Evolutionary conservation across 2,329 filamentous ascomycete genomes (phyloP), one percentile per base, ranked within the genome.

Genomic region (Elsinoe arachidis): DNA sequence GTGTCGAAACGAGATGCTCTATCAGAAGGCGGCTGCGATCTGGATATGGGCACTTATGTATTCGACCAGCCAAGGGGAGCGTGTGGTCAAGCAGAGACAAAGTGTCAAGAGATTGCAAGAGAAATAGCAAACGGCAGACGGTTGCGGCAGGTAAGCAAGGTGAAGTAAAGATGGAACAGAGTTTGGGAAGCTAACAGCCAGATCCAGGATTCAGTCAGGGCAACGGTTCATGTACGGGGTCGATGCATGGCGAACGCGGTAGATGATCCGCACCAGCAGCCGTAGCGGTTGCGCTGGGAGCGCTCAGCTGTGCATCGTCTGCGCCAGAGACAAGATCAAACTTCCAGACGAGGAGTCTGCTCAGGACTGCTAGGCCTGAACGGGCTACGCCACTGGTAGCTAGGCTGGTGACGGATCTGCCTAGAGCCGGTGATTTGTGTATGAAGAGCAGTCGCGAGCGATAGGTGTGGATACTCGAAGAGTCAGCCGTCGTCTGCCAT

Each of bases 1-100:
- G 26, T 56, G 39, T 56, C 54, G 54, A 56, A 56, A 56, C 54
- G 54, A 46, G 21, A 23, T 56, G 54, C 54, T 35, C 12, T 38
- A 38, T 7, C 10, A 34, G 49, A 11, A 9, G 21, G 33, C 34
- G 49, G 3, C 26, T 19, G 23, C 26, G 19, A 35, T 34, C 49
- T 23, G 12, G 33, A 4, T 21, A 38, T 35, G 19, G 26, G 38
- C 38, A 53, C 49, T 53, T 51, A 37, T 53, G 21, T 21, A 37
- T 17, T 17, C 33, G 38, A 34, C n/a, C 11, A 17, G 34, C 49
- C 49, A 53, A 53, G 49, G 49, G 34, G 38, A 12, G 49, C 21
- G 49, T 53, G 37, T 38, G 33, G 35, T 30, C 26, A 39, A 39
- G 38, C 9, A 53, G 34, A 53, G 49, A 53, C 49, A 53, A 53